Conservation (phyloP, 2,329 filamentous ascomycete species). For the Alternaria tenuissima region DNA sequence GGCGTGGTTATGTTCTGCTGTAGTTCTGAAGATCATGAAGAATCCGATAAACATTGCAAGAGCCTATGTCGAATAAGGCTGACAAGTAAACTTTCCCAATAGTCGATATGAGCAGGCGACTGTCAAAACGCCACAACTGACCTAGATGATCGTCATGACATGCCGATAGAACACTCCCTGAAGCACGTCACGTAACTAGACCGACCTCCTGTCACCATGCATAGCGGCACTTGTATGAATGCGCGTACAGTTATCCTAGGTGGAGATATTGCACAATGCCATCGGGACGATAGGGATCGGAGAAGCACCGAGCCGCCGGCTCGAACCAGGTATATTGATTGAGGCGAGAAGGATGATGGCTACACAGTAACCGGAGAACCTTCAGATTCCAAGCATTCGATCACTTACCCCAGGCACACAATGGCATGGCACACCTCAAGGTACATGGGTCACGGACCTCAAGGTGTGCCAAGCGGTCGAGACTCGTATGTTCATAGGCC, state of each 20-base stretch:
- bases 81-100: not conserved
- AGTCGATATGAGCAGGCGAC: conserved; percentile 1
- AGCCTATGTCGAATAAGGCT: not conserved
- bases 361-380: not conserved
- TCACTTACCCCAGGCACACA: not conserved
- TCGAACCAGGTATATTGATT: not conserved
- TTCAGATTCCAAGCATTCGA: not conserved
- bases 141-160: conserved; percentile 5
- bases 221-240: not conserved
- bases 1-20: not conserved
- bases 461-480: not conserved
- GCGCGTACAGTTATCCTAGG: not conserved
- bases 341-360: not conserved
- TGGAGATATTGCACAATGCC: not conserved
- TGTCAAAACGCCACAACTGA: not conserved
- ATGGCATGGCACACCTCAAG: not conserved
- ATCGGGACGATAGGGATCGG: not conserved
- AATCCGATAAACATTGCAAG: not conserved
- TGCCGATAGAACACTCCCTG: not conserved
- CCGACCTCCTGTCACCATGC: not conserved
- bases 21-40: not conserved
- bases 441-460: not conserved
- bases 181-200: not conserved
- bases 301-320: not conserved
- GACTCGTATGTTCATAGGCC: not conserved